These are phyloP conservation scores for Candida koratica DNA, from an alignment of 805 yeast species.

Conservation along the genomic window DNA sequence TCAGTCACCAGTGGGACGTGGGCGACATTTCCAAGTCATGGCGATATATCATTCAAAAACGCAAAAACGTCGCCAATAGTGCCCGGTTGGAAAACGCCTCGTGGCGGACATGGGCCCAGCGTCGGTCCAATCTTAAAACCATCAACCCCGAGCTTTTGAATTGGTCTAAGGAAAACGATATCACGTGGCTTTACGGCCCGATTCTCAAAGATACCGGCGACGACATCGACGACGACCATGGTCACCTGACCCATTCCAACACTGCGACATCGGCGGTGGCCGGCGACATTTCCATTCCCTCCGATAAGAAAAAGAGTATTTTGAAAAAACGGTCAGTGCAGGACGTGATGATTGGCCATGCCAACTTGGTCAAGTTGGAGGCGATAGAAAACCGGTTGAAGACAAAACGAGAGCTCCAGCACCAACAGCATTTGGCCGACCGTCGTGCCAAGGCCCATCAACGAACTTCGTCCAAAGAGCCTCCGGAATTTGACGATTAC, in stretches of 20 bases:
- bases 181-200: conserved; percentile 98
- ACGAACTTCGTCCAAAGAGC: conserved; percentile 20
- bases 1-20: conserved; percentile 95
- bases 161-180: conserved; percentile 97
- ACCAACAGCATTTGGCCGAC: conserved; percentile 9
- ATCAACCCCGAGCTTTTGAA: conserved; percentile 88
- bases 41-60: conserved; percentile 82
- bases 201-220: conserved; percentile 43
- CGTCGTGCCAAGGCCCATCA: conserved; percentile 13
- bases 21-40: conserved; percentile 90
- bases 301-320: conserved; percentile 60
- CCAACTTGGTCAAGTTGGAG: conserved; percentile 40
- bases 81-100: conserved; percentile 53
- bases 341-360: conserved; percentile 70
- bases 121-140: conserved; percentile 62
- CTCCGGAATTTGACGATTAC: conserved; percentile 41
- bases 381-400: conserved; percentile 36
- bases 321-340: conserved; percentile 82
- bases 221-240: conserved; percentile 21
- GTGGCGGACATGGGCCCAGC: conserved; percentile 95
- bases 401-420: conserved; percentile 28
- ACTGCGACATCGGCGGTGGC: conserved; percentile 44
- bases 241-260: conserved; percentile 17
- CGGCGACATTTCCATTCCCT: conserved; percentile 42
- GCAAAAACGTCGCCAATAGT: conserved; percentile 74